A percentile compares a stretch with the other conserved stretches of the same genome.
Conservation (phyloP, 164 flowering plant species). For the Warburgia ugandensis region DNA sequence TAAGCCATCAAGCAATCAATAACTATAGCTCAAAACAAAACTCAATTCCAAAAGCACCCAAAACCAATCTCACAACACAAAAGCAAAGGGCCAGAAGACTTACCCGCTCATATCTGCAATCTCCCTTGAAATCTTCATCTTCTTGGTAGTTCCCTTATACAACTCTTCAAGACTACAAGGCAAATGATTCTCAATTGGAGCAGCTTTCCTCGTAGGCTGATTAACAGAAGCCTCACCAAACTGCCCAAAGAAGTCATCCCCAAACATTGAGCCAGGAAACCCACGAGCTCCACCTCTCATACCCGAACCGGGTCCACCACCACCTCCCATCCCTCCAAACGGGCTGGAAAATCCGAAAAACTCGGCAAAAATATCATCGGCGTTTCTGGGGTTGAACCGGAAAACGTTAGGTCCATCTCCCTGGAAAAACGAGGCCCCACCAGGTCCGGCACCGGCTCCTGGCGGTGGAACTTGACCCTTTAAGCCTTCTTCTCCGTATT, state of each 20-base stretch:
- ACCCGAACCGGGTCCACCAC: slow-evolving; percentile 19
- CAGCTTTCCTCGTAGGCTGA: slow-evolving; percentile 32
- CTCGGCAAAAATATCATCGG: slow-evolving; percentile 55
- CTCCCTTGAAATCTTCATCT: slow-evolving; percentile 61
- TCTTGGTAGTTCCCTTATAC: slow-evolving; percentile 55
- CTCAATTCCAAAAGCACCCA: background rate
- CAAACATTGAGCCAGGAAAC: slow-evolving; percentile 35
- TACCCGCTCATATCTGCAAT: slow-evolving; percentile 52
- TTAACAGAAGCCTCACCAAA: slow-evolving; percentile 27
- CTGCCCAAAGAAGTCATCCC: slow-evolving; percentile 39
- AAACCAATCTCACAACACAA: background rate
- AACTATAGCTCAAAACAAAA: too few relatives aligned
- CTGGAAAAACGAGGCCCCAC: slow-evolving; percentile 34
- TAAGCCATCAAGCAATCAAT: too few relatives aligned
- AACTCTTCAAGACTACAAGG: slow-evolving; percentile 61
- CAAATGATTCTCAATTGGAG: slow-evolving; percentile 39
- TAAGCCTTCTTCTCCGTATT: slow-evolving; percentile 56
- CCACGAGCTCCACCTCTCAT: slow-evolving; percentile 28
- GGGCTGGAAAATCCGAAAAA: slow-evolving; percentile 47
- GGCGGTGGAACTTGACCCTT: slow-evolving; percentile 61
- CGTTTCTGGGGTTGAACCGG: slow-evolving; percentile 48
- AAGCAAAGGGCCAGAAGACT: slow-evolving; percentile 9
- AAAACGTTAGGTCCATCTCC: slow-evolving; percentile 44
- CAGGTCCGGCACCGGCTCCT: slow-evolving; percentile 28
- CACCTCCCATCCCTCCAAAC: slow-evolving; percentile 40